Conservation (phyloP, 2,329 filamentous ascomycete species). For the Penicillium psychrosexuale region DNA sequence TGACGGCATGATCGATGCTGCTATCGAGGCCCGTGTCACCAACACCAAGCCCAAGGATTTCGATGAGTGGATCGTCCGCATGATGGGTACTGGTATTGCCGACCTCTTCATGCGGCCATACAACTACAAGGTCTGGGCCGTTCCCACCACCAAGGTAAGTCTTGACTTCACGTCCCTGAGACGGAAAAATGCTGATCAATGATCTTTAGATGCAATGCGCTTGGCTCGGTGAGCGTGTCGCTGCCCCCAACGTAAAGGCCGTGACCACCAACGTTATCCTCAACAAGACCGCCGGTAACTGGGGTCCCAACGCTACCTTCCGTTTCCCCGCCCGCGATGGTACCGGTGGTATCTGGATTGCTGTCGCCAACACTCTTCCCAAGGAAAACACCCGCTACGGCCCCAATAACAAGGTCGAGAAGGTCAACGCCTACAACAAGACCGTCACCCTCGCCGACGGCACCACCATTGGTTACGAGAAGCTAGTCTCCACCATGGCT, state of each 20-base stretch:
- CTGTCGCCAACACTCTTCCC: conserved; percentile 87
- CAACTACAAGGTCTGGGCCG: conserved; percentile 99
- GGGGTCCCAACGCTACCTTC: conserved; percentile 98
- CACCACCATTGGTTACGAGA: conserved; percentile 84
- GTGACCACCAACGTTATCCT: conserved; percentile 93
- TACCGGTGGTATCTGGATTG: conserved; percentile 98
- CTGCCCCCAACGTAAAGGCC: conserved; percentile 90
- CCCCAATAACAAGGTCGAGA: conserved; percentile 75
- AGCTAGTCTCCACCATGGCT: conserved; percentile 93
- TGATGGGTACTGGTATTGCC: conserved; percentile 83
- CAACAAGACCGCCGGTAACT: conserved; percentile 92
- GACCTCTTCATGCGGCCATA: conserved; percentile 98
- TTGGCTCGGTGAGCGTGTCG: conserved; percentile 98
- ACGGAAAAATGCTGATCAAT: conserved; percentile 7
- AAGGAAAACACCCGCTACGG: conserved; percentile 90
- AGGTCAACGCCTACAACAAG: conserved; percentile 83
- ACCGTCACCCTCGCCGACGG: conserved; percentile 78
- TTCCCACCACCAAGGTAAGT: conserved; percentile 89
- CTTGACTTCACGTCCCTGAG: not conserved
- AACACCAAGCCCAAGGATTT: conserved; percentile 94
- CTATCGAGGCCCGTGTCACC: conserved; percentile 78
- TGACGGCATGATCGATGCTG: conserved; percentile 92
- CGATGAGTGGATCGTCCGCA: conserved; percentile 96
- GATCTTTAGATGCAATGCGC: conserved; percentile 84
- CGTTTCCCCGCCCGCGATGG: conserved; percentile 93